phyloP scores from a whole-genome alignment of 345 rosid species.

The Eucalyptus paniculata region DNA sequence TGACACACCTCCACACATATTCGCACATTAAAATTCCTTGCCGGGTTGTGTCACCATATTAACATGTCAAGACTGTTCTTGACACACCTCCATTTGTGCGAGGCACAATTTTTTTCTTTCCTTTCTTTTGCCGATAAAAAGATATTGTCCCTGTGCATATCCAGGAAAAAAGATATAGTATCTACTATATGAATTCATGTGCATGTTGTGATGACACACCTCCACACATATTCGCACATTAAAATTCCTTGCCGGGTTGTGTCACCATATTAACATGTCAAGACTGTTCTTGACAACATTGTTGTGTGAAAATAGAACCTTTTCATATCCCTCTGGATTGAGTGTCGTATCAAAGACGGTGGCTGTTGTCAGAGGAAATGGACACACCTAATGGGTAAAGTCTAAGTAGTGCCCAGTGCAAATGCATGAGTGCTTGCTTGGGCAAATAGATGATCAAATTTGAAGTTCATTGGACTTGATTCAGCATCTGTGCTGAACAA shows the following conservation, averaged over 20 bases:
- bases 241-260: not conserved
- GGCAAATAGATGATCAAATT: not conserved
- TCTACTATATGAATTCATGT: not conserved
- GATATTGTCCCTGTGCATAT: not conserved
- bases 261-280: not conserved
- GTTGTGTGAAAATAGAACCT: not conserved
- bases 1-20: not conserved
- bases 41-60: not conserved
- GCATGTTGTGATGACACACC: not conserved
- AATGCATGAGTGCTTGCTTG: not conserved
- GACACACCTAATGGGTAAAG: not conserved
- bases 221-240: not conserved
- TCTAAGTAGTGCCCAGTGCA: not conserved
- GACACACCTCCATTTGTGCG: not conserved
- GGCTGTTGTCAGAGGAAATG: not conserved
- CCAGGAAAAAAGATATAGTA: not conserved
- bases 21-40: not conserved
- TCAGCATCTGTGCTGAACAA: not conserved
- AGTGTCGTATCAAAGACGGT: not conserved
- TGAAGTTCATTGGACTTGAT: not conserved
- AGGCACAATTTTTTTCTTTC: not conserved
- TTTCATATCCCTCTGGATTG: not conserved
- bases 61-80: not conserved
- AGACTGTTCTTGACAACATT: not conserved
- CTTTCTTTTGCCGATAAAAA: not conserved